These are phyloP conservation scores for Prunus campanulata DNA, from an alignment of 306 rosid species.

Conservation along the genomic window DNA sequence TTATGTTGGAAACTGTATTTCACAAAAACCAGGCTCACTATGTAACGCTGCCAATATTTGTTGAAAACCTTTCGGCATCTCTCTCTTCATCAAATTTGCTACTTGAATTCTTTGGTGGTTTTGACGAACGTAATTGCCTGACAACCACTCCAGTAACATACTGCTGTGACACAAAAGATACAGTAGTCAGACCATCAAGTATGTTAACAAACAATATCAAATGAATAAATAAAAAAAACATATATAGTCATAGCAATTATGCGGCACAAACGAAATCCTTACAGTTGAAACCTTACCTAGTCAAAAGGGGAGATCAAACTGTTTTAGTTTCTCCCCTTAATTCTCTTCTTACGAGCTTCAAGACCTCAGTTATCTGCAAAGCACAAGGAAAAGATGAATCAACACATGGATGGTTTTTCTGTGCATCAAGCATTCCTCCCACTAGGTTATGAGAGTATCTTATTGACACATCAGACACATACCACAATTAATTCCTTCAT, in stretches of 20 bases:
- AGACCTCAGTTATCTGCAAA: conserved; percentile 65
- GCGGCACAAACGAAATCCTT: neutral
- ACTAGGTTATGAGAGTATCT: neutral
- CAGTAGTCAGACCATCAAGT: neutral
- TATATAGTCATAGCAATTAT: neutral
- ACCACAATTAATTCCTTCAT: no score
- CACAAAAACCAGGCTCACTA: conserved; percentile 21
- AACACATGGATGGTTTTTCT: neutral
- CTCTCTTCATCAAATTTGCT: conserved; percentile 12
- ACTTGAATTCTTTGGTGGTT: conserved; percentile 17
- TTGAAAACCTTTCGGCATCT: conserved; percentile 7
- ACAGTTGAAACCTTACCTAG: conserved; percentile 39
- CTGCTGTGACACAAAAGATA: conserved; percentile 3
- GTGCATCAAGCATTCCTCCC: neutral
- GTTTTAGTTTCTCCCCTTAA: conserved; percentile 44
- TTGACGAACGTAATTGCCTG: conserved; percentile 16
- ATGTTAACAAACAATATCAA: neutral
- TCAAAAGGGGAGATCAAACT: conserved; percentile 28
- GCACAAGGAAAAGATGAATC: conserved; percentile 5
- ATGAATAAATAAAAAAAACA: neutral
- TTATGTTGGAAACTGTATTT: neutral
- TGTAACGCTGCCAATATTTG: conserved; percentile 11
- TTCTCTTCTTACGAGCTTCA: conserved; percentile 80
- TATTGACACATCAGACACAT: no score
- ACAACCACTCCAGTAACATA: conserved; percentile 5